phyloP scores from a whole-genome alignment of 495 filamentous ascomycete genomes.

The Hyaloscypha bicolor region DNA sequence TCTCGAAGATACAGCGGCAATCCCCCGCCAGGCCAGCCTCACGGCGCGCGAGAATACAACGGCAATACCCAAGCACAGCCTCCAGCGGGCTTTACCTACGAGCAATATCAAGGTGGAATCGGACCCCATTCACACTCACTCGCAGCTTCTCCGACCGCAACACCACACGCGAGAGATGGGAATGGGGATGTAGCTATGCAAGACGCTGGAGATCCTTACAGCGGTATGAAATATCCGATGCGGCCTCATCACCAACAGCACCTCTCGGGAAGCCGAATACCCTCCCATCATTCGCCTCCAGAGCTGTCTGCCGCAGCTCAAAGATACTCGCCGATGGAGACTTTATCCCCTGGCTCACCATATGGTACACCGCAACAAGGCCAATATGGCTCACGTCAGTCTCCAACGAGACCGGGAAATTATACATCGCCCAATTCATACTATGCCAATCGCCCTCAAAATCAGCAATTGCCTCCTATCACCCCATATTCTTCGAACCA shows the following conservation, averaged over 20 bases:
- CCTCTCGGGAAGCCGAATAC: slow-evolving; percentile 46
- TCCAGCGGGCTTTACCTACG: slow-evolving; percentile 72
- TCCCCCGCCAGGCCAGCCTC: slow-evolving; percentile 37
- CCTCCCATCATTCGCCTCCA: slow-evolving; percentile 58
- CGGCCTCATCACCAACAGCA: slow-evolving; percentile 66
- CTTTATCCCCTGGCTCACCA: slow-evolving; percentile 59
- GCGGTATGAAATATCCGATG: slow-evolving; percentile 77
- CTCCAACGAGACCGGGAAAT: slow-evolving; percentile 48
- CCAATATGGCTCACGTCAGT: slow-evolving; percentile 51
- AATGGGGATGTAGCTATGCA: slow-evolving; percentile 91
- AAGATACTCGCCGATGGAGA: slow-evolving; percentile 94
- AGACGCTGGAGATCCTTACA: slow-evolving; percentile 80
- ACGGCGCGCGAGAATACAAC: slow-evolving; percentile 44
- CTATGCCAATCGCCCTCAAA: slow-evolving; percentile 46
- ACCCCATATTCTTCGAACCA: slow-evolving; percentile 63
- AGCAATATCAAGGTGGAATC: slow-evolving; percentile 63
- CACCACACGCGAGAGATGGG: slow-evolving; percentile 68
- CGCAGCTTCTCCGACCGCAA: slow-evolving; percentile 64
- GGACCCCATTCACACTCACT: slow-evolving; percentile 57
- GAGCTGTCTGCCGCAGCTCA: slow-evolving; percentile 77
- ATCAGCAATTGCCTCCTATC: slow-evolving; percentile 68
- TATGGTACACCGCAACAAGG: slow-evolving; percentile 44
- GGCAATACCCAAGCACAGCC: slow-evolving; percentile 56
- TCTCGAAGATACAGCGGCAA: slow-evolving; percentile 53
- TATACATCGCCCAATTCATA: slow-evolving; percentile 53